Evolutionary conservation across 768 basidiomycete species (phyloP).

Genomic region (Tricholoma hemisulphureum): DNA sequence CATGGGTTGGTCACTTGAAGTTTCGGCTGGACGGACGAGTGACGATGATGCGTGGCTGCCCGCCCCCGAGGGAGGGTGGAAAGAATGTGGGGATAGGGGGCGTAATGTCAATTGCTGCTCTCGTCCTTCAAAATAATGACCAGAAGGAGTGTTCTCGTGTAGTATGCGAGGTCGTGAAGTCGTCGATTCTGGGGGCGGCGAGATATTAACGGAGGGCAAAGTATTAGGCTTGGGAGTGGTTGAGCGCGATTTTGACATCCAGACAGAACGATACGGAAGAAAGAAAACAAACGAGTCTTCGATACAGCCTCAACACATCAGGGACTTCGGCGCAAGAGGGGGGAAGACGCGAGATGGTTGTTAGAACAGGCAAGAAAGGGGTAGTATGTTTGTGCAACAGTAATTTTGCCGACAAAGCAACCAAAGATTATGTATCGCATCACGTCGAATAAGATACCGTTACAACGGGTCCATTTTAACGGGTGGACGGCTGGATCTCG

Average conservation of each 20-base stretch:
- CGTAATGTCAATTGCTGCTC: constrained; percentile 23
- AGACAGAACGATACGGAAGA: constrained; percentile 30
- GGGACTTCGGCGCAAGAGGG: constrained; percentile 25
- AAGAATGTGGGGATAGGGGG: constrained; percentile 27
- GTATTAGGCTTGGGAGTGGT: constrained; percentile 45
- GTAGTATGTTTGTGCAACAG: constrained; percentile 16
- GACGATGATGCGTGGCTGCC: constrained; percentile 22
- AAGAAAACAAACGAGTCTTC: constrained; percentile 37
- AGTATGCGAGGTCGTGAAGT: constrained; percentile 43
- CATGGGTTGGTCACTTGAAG: constrained; percentile 37
- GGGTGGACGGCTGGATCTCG: constrained; percentile 6
- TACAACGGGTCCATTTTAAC: constrained; percentile 4
- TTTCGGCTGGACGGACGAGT: constrained; percentile 24
- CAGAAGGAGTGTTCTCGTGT: constrained; percentile 36
- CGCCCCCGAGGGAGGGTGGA: constrained; percentile 20
- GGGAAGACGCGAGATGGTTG: constrained; percentile 26
- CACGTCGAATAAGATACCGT: constrained; percentile 9
- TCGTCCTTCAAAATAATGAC: constrained; percentile 18
- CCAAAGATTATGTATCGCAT: constrained; percentile 19
- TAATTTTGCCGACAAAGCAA: constrained; percentile 18
- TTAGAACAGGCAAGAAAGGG: constrained; percentile 11
- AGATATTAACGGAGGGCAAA: constrained; percentile 33
- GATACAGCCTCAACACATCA: constrained; percentile 46
- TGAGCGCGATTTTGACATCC: constrained; percentile 52
- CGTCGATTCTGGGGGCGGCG: constrained; percentile 33